Conservation (phyloP, 257 asterid species). For the Nicotiana obtusifolia region DNA sequence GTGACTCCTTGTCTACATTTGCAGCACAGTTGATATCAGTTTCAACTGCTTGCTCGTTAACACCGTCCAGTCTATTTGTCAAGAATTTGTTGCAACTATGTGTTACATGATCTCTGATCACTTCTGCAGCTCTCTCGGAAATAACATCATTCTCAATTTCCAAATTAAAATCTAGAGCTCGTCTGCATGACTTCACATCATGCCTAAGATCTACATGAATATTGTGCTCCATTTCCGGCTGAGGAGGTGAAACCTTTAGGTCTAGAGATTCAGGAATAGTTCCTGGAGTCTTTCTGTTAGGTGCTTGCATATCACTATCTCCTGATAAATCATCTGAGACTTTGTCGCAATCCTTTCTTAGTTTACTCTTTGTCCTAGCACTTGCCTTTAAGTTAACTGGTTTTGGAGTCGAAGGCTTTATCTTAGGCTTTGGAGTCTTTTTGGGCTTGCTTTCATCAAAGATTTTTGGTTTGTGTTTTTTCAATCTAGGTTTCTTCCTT, state of each 20-base stretch:
- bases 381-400: not conserved
- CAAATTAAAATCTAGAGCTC: constrained; percentile 18
- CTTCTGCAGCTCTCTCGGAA: not conserved
- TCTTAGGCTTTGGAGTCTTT: constrained; percentile 10
- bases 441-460: constrained; percentile 26
- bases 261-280: not conserved
- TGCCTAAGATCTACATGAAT: not conserved
- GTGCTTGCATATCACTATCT: constrained; percentile 1
- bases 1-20: not conserved
- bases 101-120: not conserved
- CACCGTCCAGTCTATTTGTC: not conserved
- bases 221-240: constrained; percentile 13
- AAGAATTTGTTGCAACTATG: not conserved
- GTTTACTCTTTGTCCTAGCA: not conserved
- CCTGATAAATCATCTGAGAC: constrained; percentile 5
- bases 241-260: constrained; percentile 25
- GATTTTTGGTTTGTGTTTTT: constrained; percentile 41
- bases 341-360: not conserved
- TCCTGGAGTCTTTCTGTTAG: not conserved
- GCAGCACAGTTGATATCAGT: not conserved
- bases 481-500: constrained; percentile 14
- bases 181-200: constrained; percentile 9
- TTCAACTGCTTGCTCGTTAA: constrained; percentile 6
- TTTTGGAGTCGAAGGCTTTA: not conserved
- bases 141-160: not conserved